A percentile compares a stretch with the other conserved stretches of the same genome.
Conservation (phyloP, 2,329 filamentous ascomycete species). For the Venturia carpophila region DNA sequence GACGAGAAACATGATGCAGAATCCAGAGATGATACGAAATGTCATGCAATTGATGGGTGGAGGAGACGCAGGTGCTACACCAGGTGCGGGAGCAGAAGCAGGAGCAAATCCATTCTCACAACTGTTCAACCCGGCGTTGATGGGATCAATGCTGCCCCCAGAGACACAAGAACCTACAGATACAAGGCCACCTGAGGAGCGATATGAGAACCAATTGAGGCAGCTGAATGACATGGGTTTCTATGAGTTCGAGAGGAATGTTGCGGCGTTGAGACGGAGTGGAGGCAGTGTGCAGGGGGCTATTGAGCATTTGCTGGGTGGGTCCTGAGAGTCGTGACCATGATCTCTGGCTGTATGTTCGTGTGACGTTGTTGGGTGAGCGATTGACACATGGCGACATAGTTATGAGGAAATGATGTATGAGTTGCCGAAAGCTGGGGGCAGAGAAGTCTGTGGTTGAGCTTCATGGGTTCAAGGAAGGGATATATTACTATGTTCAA, state of each 20-base stretch:
- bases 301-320: conserved; percentile 58
- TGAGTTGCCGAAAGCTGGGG: background rate
- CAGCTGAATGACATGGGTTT: conserved; percentile 99
- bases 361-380: background rate
- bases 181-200: conserved; percentile 84
- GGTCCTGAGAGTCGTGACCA: background rate
- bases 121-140: conserved; percentile 39
- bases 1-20: conserved; percentile 44
- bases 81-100: conserved; percentile 32
- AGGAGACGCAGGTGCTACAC: conserved; percentile 25
- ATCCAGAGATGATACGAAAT: conserved; percentile 49
- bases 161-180: conserved; percentile 54
- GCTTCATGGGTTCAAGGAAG: background rate
- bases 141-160: conserved; percentile 27
- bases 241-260: conserved; percentile 89
- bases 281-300: conserved; percentile 93
- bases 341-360: background rate
- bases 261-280: conserved; percentile 76
- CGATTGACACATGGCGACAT: too few relatives aligned
- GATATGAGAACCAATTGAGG: conserved; percentile 80
- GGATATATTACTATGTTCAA: background rate
- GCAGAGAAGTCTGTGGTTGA: background rate
- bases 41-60: conserved; percentile 46
- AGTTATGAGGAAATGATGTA: background rate
- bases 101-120: conserved; percentile 36